phyloP scores from a whole-genome alignment of 176 grass and related monocot genomes.

The Typha latifolia region DNA sequence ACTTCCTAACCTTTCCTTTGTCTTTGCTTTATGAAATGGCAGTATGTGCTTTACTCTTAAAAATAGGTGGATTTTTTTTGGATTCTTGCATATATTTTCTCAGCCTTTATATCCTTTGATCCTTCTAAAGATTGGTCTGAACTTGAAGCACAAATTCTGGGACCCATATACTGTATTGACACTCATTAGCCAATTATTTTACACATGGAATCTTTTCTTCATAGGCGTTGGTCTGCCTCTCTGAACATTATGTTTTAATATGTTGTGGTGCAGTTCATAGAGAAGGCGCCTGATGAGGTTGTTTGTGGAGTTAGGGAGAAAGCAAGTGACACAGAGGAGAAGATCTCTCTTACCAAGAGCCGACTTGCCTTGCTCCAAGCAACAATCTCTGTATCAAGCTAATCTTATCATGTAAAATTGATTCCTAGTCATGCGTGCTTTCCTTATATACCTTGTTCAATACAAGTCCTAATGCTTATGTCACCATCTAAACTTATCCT shows the following conservation, averaged over 20 bases:
- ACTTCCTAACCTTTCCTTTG: constrained; percentile 3
- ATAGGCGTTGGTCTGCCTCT: neutral
- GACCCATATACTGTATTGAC: too few species aligned
- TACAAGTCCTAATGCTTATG: too few species aligned
- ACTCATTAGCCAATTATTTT: neutral
- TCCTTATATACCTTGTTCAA: too few species aligned
- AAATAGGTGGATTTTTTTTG: too few species aligned
- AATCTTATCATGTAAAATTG: neutral
- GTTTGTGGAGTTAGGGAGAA: constrained; percentile 81
- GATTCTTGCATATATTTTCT: too few species aligned
- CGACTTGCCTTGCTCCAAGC: constrained; percentile 69
- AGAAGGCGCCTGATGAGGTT: constrained; percentile 84
- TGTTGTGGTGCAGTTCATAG: constrained; percentile 48
- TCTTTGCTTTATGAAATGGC: neutral
- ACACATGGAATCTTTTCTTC: neutral
- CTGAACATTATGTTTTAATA: neutral
- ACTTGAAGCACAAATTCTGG: too few species aligned
- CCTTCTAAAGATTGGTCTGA: too few species aligned
- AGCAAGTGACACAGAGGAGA: constrained; percentile 76
- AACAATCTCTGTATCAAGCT: constrained; percentile 27
- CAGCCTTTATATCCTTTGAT: too few species aligned
- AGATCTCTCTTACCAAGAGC: constrained; percentile 74
- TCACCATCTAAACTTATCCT: too few species aligned
- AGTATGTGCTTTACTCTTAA: too few species aligned
- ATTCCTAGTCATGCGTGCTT: too few species aligned